Evolutionary conservation across 2,329 filamentous ascomycete species (phyloP), one percentile per base, ranked within the genome.

Genomic region (Fusarium decemcellulare): DNA sequence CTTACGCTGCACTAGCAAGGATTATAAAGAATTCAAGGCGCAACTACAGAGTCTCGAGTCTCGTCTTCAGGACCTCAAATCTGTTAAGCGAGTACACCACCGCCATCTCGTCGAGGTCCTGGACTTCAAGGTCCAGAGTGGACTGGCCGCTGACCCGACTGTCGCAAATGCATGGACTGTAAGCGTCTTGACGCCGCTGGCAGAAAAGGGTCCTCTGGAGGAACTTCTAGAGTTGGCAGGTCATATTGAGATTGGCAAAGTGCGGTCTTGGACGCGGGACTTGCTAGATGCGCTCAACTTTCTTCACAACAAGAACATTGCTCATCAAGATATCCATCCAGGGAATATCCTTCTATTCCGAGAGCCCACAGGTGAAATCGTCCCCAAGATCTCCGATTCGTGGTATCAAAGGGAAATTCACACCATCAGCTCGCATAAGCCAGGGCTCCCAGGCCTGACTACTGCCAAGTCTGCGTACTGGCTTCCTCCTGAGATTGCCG

Each of bases 221-320:
- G 94, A 97, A 73, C 85, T 97, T 18, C 85, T 99, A 32, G 92
- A 95, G 60, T 88, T 95, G 64, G 90, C 94, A 43, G 93, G 92
- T 6, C 88, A 88, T 32, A 83, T 98, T 53, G 88, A 92, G 43
- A 87, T 93, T 54, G 88, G 89, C 68, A 95, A 91, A 76, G 91
- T 95, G 46, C 91, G 94, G 56, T 91, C 93, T 27, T 98, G 94
- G 92, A 96, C 94, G n/a, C 90, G 95, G 63, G 94, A 97, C 74
- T 85, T 99, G 16, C 87, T 99, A 29, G 94, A 98, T 81, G 96
- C 92, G 0, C 83, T 99, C 30, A 92, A 94, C 62, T 97, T 92
- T 77, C 89, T 97, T 55, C 95, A 98, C 80, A 91, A 92, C 69
- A 91, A 93, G 76, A 94, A 94, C 18, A 86, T 98, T 60, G 85